phyloP scores from a whole-genome alignment of 768 basidiomycete species.

The Pulveroboletus frians region DNA sequence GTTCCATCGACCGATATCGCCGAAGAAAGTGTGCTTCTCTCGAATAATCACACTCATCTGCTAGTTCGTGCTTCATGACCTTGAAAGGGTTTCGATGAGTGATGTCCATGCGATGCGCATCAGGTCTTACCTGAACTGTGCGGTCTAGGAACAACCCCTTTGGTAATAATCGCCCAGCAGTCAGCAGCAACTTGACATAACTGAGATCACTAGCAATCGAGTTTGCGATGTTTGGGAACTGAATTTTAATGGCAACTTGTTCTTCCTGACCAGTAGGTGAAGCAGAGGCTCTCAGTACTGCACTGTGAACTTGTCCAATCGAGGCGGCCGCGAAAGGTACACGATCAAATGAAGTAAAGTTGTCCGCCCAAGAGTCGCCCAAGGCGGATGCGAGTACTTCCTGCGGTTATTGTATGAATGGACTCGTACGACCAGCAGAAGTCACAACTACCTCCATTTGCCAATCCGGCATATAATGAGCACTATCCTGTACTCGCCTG shows the following conservation, averaged over 20 bases:
- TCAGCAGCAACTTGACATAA: constrained; percentile 78
- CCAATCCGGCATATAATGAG: constrained; percentile 99
- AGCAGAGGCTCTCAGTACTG: constrained; percentile 47
- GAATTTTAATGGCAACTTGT: constrained; percentile 79
- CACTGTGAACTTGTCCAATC: constrained; percentile 92
- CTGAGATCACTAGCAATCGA: constrained; percentile 86
- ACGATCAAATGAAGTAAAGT: constrained; percentile 73
- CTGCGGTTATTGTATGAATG: constrained; percentile 24
- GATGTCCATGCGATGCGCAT: background rate
- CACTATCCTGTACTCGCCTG: constrained; percentile 86
- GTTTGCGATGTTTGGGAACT: constrained; percentile 87
- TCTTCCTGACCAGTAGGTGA: constrained; percentile 54
- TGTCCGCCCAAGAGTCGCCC: constrained; percentile 65
- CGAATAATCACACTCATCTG: constrained; percentile 87
- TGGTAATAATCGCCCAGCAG: constrained; percentile 76
- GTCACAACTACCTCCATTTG: constrained; percentile 76
- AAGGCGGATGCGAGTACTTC: constrained; percentile 73
- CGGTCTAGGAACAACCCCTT: constrained; percentile 86
- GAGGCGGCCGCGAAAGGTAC: constrained; percentile 94
- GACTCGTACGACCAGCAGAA: background rate
- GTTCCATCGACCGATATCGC: constrained; percentile 48
- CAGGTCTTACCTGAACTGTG: constrained; percentile 58
- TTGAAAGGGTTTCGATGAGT: constrained; percentile 22
- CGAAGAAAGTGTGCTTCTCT: constrained; percentile 73
- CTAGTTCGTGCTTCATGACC: constrained; percentile 86